Evolutionary conservation across 306 rosid species (phyloP).

Genomic region (Astragalus membranaceus): DNA sequence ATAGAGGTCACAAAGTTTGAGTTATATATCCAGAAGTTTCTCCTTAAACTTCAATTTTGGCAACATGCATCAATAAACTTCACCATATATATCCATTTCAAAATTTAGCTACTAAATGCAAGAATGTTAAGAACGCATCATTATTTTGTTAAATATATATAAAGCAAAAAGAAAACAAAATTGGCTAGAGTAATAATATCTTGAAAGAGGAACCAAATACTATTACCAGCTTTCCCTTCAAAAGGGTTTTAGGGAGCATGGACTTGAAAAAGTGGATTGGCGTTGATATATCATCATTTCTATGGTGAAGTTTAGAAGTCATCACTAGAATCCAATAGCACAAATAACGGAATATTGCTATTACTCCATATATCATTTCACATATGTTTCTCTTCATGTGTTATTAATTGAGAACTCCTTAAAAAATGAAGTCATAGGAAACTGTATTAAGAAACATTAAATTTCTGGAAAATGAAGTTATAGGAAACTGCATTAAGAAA

Average conservation of each 20-base stretch:
- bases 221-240: neutral
- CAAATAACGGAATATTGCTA: too few species aligned
- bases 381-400: neutral
- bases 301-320: neutral
- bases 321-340: too few species aligned
- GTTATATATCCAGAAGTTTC: too few species aligned
- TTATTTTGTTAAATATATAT: too few species aligned
- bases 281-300: neutral
- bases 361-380: too few species aligned
- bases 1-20: too few species aligned
- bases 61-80: neutral
- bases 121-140: too few species aligned
- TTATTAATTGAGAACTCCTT: neutral
- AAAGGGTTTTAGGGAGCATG: neutral
- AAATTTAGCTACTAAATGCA: neutral
- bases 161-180: neutral
- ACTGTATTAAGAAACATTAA: neutral
- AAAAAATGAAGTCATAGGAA: neutral
- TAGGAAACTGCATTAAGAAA: neutral
- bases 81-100: neutral
- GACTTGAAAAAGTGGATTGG: constrained; percentile 3
- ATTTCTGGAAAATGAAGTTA: neutral
- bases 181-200: neutral
- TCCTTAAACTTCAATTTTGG: neutral
- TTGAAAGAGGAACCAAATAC: neutral